Evolutionary conservation across 139 green algal species (phyloP).

Genomic region (Chlorella sp.): DNA sequence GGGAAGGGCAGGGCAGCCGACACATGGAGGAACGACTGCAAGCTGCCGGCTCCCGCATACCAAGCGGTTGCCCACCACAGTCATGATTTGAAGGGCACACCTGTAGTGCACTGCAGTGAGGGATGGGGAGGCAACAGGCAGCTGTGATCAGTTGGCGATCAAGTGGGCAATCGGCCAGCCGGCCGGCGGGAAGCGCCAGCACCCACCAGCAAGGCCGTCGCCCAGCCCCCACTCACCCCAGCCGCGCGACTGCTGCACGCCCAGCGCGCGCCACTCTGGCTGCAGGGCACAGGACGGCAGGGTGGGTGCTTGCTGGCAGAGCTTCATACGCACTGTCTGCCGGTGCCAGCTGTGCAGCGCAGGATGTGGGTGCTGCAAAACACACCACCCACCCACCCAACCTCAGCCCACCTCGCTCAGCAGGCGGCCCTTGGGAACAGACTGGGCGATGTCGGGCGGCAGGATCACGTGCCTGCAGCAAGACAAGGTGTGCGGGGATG

Average conservation of each 20-base stretch:
- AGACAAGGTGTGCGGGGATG: no score
- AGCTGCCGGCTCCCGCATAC: no score
- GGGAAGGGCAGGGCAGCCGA: not conserved
- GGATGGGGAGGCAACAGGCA: not conserved
- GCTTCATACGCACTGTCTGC: not conserved
- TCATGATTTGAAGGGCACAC: not conserved
- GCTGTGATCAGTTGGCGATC: not conserved
- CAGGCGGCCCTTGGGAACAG: slow-evolving; percentile 89
- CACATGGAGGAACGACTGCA: not conserved
- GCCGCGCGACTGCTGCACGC: slow-evolving; percentile 95
- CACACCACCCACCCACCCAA: no score
- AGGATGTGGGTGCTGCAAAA: not conserved
- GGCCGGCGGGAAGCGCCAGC: not conserved
- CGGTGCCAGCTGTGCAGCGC: not conserved
- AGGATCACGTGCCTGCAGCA: slow-evolving; percentile 88
- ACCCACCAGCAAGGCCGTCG: not conserved
- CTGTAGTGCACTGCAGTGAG: not conserved
- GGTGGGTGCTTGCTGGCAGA: not conserved
- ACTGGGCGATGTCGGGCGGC: slow-evolving; percentile 83
- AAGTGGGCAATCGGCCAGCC: not conserved
- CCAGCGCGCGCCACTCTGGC: slow-evolving; percentile 93
- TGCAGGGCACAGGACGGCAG: slow-evolving; percentile 48
- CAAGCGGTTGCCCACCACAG: not conserved
- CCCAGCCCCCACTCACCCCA: slow-evolving; percentile 63
- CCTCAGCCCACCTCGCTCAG: slow-evolving; percentile 94